A percentile compares a stretch with the other conserved stretches of the same genome.
phyloP scores from a whole-genome alignment of 2,329 filamentous ascomycete species.

The Apiospora kogelbergensis region DNA sequence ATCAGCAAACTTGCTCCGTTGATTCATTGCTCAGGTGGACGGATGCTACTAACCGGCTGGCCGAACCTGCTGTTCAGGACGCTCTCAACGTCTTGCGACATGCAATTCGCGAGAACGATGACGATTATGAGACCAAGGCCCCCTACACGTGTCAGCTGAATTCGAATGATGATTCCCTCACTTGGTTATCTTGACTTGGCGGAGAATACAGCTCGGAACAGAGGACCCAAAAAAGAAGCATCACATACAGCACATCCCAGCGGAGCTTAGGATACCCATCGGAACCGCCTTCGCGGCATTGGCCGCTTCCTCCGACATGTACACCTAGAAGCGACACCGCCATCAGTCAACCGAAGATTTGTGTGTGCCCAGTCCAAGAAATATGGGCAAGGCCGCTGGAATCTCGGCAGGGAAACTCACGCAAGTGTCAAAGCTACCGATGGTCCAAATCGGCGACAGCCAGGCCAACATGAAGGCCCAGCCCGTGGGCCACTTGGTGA shows the following conservation, averaged over 20 bases:
- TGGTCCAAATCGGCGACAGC: conserved; percentile 8
- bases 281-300: conserved; percentile 2
- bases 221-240: too few relatives aligned
- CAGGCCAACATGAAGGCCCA: conserved; percentile 8
- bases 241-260: neutral
- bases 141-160: neutral
- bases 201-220: neutral
- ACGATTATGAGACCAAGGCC: conserved; percentile 1
- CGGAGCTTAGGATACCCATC: neutral
- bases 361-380: neutral
- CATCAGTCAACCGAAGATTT: neutral
- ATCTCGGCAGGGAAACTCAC: neutral
- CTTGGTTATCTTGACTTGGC: neutral
- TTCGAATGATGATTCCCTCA: neutral
- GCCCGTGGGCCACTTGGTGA: neutral
- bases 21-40: neutral
- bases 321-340: neutral
- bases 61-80: neutral
- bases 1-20: neutral
- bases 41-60: neutral
- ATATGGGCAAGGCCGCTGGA: neutral
- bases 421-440: neutral
- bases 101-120: neutral
- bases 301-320: conserved; percentile 6
- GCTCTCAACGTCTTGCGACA: neutral